These are phyloP conservation scores for Stephania japonica DNA, from an alignment of 164 flowering plant genomes.

Conservation along the genomic window DNA sequence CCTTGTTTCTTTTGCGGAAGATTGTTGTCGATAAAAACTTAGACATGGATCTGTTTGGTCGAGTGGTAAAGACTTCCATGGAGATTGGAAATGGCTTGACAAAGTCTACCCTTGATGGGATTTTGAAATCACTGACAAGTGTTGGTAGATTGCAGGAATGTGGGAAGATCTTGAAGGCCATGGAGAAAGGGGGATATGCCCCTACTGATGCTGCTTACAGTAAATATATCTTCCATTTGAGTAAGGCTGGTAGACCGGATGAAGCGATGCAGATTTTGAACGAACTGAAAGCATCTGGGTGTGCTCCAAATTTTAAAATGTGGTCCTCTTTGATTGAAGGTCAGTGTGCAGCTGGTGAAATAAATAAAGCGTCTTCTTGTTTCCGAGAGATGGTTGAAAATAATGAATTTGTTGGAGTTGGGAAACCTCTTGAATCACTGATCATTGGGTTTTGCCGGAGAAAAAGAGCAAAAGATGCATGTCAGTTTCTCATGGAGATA, in stretches of 20 bases:
- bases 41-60: slow-evolving; percentile 49
- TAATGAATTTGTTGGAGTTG: slow-evolving; percentile 33
- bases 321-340: slow-evolving; percentile 56
- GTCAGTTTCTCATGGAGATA: slow-evolving; percentile 34
- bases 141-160: slow-evolving; percentile 53
- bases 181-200: slow-evolving; percentile 50
- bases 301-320: slow-evolving; percentile 21
- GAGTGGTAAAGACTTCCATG: slow-evolving; percentile 39
- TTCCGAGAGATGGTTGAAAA: slow-evolving; percentile 42
- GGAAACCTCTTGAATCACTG: slow-evolving; percentile 42
- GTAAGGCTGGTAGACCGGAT: slow-evolving; percentile 34
- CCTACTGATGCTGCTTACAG: slow-evolving; percentile 26
- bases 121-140: slow-evolving; percentile 55
- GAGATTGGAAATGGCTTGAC: slow-evolving; percentile 43
- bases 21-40: slow-evolving; percentile 37
- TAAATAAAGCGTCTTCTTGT: slow-evolving; percentile 45
- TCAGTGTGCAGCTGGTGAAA: slow-evolving; percentile 46
- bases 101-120: slow-evolving; percentile 32
- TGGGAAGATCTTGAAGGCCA: slow-evolving; percentile 45
- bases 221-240: slow-evolving; percentile 35
- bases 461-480: slow-evolving; percentile 45
- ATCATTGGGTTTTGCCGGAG: slow-evolving; percentile 41
- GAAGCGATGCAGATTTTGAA: slow-evolving; percentile 40
- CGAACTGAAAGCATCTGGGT: slow-evolving; percentile 26
- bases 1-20: slow-evolving; percentile 50